A percentile compares a stretch with the other conserved stretches of the same genome.
phyloP scores from a whole-genome alignment of 148 eudicot species.

The Fallopia convolvulus region DNA sequence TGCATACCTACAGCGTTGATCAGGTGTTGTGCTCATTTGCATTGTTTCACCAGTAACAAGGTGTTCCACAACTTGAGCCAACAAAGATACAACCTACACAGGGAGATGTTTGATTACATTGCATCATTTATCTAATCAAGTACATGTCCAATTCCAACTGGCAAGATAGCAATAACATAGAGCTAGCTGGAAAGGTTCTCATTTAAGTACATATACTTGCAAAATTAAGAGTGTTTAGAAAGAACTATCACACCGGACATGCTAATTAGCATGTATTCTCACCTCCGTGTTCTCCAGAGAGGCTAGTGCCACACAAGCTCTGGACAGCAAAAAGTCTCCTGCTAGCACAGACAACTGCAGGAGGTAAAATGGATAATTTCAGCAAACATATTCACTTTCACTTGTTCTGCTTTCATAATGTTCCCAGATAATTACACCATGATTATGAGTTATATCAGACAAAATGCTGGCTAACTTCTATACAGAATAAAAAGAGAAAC shows the following conservation, averaged over 20 bases:
- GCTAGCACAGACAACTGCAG: slow-evolving; percentile 11
- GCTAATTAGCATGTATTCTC: not conserved
- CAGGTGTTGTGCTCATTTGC: slow-evolving; percentile 88
- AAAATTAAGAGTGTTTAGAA: not conserved
- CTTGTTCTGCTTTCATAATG: not conserved
- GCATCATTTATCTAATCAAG: not conserved
- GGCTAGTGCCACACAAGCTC: slow-evolving; percentile 15
- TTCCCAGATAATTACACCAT: not conserved
- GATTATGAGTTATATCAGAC: not conserved
- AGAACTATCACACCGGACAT: not conserved
- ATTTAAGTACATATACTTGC: not conserved
- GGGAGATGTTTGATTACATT: not conserved
- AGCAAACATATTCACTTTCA: not conserved
- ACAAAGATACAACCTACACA: slow-evolving; percentile 72
- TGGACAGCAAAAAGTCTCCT: slow-evolving; percentile 13
- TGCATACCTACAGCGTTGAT: slow-evolving; percentile 73
- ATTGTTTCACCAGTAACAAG: slow-evolving; percentile 98
- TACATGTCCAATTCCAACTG: not conserved
- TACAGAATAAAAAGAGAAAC: not conserved
- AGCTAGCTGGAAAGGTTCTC: not conserved
- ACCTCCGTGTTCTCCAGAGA: slow-evolving; percentile 81
- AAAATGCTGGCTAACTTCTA: not conserved
- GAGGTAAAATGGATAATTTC: not conserved
- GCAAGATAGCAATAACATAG: not conserved
- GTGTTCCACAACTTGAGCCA: slow-evolving; percentile 85